These are phyloP conservation scores for Sporormia fimetaria DNA, from an alignment of 495 filamentous ascomycete species.

Conservation along the genomic window DNA sequence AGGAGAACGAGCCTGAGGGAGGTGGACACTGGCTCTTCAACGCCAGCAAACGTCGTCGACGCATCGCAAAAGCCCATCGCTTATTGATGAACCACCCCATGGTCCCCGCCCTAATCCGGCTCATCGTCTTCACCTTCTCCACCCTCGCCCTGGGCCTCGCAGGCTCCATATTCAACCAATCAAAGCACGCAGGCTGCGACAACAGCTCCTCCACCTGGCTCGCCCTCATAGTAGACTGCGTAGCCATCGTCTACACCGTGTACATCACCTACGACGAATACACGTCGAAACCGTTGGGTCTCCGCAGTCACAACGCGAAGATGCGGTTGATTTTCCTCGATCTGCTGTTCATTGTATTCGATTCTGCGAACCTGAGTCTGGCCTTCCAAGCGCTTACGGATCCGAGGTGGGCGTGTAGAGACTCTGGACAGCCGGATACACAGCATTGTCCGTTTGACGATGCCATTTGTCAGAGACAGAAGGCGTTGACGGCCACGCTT, in stretches of 20 bases:
- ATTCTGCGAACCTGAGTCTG: constrained; percentile 79
- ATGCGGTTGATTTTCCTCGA: constrained; percentile 81
- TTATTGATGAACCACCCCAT: constrained; percentile 59
- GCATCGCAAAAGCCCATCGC: constrained; percentile 41
- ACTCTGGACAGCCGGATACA: background rate
- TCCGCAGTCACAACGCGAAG: constrained; percentile 72
- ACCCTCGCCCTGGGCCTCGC: constrained; percentile 71
- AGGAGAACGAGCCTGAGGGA: constrained; percentile 41
- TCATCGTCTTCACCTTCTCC: constrained; percentile 74
- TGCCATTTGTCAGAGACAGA: constrained; percentile 56
- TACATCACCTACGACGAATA: constrained; percentile 98
- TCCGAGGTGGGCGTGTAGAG: constrained; percentile 49
- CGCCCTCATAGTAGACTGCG: constrained; percentile 78
- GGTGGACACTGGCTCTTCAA: constrained; percentile 32
- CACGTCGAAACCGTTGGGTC: constrained; percentile 78
- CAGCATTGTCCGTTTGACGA: constrained; percentile 32
- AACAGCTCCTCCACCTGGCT: constrained; percentile 71
- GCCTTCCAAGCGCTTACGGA: constrained; percentile 77
- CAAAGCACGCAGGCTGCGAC: constrained; percentile 33
- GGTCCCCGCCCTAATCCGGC: constrained; percentile 70
- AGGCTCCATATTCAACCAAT: constrained; percentile 56
- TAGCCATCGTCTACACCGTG: constrained; percentile 77
- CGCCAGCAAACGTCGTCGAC: constrained; percentile 37
- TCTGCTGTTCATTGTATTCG: constrained; percentile 91
- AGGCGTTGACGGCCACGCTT: constrained; percentile 67